Base-by-base conservation (phyloP, 139 green algal species). In the Coccomyxa sp. region DNA sequence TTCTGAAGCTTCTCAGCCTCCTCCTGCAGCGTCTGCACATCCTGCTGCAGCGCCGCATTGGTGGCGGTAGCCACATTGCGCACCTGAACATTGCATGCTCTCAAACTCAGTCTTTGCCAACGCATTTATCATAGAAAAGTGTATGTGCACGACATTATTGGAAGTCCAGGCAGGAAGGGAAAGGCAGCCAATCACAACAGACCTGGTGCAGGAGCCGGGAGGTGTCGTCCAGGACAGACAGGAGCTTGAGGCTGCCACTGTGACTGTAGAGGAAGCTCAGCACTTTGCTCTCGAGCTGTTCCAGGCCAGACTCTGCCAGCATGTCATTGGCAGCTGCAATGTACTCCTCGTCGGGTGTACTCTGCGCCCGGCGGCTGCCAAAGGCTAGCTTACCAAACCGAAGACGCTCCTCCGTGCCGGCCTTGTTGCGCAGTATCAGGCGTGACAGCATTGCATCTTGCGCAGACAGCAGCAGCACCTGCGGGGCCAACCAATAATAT, bases 391-490 rank as follows among this genome's bases (percentile, higher is more conserved):
- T 76, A 0, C 71, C 51, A 79, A 96, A 96, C 45, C 84, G 83
- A 27, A 68, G 59, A 0, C 76, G 21, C 0, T 86, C 83, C 63
- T 90, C 90, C 0, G 80, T 38, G n/a, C 58, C 67, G 4, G 88
- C 88, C n/a, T 83, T 82, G 74, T 58, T 82, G 27, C 57, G 16
- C 51, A 95, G 89, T 77, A 95, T 85, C 32, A 94, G 88, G 60
- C 93, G 90, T 4, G 91, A 85, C 51, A 93, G 86, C 76, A 95
- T 87, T 10, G 91, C 93, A 27, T 95, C 90, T 67, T 90, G 91
- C 0, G 90, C 91, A 0, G 90, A 94, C 28, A 95, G 58, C 82
- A 95, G 87, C 81, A 96, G 79, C 13, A 94, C 93, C 91, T 93
- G 88, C 45, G 60, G 11, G 31, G 1, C 31, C 31, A 14, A 76